Base-by-base conservation (phyloP, 2,329 filamentous ascomycete species). In the Atkinsonella texensis region DNA sequence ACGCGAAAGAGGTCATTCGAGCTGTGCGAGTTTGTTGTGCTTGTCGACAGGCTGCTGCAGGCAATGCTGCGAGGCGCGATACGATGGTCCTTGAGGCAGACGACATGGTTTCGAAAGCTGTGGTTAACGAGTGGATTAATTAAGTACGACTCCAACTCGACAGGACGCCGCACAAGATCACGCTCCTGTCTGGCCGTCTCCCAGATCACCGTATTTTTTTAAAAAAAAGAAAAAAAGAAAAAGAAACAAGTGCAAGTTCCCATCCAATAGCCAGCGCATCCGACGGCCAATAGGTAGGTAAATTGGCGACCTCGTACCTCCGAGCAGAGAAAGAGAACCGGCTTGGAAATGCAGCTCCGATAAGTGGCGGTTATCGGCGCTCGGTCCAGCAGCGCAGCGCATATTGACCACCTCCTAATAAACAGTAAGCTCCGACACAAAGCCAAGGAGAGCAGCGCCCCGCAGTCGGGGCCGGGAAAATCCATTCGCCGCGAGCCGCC, bases 31-130 rank as follows among this genome's bases (percentile, higher is more conserved):
- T 20, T n/a, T 59, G 55, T 45, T 59, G 65, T 23, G 59, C 53
- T 53, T 58, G 63, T 56, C 64, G 64, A 50, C 59, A 62, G 48
- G 59, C 59, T 35, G 59, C 57, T 32, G 58, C 53, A 45, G 64
- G 61, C 49, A 70, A 56, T 57, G 63, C 64, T 53, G 63, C 55
- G 40, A 71, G 54, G 59, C 63, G 57, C 52, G 60, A 60, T 49
- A 59, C 59, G 56, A 68, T 57, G 47, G 63, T 60, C 58, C 64
- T 64, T 55, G 66, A 61, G 48, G 62, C 55, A 49, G 65, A 62
- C 61, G 68, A 20, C 53, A 54, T 54, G 13, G 68, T 55, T 38
- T 38, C 41, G 18, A 43, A 13, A 5, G 18, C 20, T 23, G 20
- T 28, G 13, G 23, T 20, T 38, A 7, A 38, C 35, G 28, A 28